Evolutionary conservation across 305 asterid species (phyloP), one percentile per base, ranked within the genome.

Genomic region (Andrographis paniculata): DNA sequence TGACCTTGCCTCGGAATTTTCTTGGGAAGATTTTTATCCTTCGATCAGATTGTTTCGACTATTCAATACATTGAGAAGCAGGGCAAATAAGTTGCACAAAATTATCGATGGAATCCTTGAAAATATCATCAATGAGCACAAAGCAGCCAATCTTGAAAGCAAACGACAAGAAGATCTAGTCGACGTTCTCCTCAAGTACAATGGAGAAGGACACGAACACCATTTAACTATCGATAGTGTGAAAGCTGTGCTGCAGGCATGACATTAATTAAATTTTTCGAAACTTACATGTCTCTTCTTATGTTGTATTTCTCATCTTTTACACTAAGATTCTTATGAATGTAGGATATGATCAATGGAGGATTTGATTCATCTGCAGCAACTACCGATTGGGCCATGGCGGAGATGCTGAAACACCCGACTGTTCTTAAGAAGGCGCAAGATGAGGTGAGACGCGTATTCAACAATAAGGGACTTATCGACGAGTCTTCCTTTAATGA

Each of bases 351-450:
- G 1, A 17, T 48, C 6, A 19, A 9, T 1, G 53, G 8, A 3
- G 53, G 41, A 30, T 28, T 20, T 14, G 53, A 48, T 4, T 22
- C 53, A 12, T 17, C 22, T 0, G 5, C 53, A 1, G 14, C 41
- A 0, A 30, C 53, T 1, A 10, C 31, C 1, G 22, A 16, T n/a
- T 48, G 53, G 53, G 53, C 42, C 1, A 48, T 48, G 53, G 17
- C 53, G 13, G 42, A 35, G 4, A 35, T 48, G 20, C 16, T 48
- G 41, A n/a, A 10, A 17, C 24, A 48, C 10, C 54, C 54, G 4
- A 17, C 1, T 5, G 15, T 20, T 1, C 16, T 48, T 9, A 48
- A 20, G 11, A 28, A 18, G 42, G 20, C 33, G 1, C 23, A 33
- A 18, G 1, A 33, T 1, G 54, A 48, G 22, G 22, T 48, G 1